Percentiles rank a stretch among this genome's conserved stretches.
Conservation (phyloP, 305 asterid genomes). For the Rubia tinctorum region DNA sequence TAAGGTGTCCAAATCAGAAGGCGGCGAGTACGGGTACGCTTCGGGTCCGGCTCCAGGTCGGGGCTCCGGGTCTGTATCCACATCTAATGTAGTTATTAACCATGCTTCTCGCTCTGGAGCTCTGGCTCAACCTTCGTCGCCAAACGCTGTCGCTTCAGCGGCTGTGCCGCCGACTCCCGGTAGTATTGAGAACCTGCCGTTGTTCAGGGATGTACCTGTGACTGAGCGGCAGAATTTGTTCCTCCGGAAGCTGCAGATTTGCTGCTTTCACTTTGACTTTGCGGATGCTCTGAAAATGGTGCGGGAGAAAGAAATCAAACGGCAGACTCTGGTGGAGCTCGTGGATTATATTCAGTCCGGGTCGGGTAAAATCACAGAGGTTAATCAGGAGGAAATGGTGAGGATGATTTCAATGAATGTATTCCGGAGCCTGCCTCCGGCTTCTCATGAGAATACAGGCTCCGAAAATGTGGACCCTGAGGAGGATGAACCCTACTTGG, state of each 20-base stretch:
- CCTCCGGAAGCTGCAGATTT: slow-evolving; percentile 56
- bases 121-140: slow-evolving; percentile 26
- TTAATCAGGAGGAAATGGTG: slow-evolving; percentile 70
- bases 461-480: slow-evolving; percentile 56
- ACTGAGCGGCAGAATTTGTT: slow-evolving; percentile 66
- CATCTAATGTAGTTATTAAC: slow-evolving; percentile 53
- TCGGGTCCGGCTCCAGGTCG: slow-evolving; percentile 30
- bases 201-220: slow-evolving; percentile 58
- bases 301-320: slow-evolving; percentile 76
- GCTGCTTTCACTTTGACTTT: slow-evolving; percentile 61
- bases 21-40: slow-evolving; percentile 35
- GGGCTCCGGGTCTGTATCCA: slow-evolving; percentile 45
- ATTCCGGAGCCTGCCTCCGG: slow-evolving; percentile 71
- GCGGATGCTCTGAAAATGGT: slow-evolving; percentile 44
- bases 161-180: slow-evolving; percentile 34
- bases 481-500: slow-evolving; percentile 71
- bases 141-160: slow-evolving; percentile 20
- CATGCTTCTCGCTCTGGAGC: slow-evolving; percentile 56
- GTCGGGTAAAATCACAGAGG: slow-evolving; percentile 51
- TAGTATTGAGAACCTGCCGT: slow-evolving; percentile 55
- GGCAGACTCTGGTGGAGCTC: slow-evolving; percentile 67
- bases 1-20: slow-evolving; percentile 65
- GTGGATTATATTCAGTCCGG: slow-evolving; percentile 77
- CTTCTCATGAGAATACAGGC: slow-evolving; percentile 57
- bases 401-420: slow-evolving; percentile 66